Evolutionary conservation across 2,329 filamentous ascomycete genomes (phyloP), one percentile per base, ranked within the genome.

Genomic region (Aureobasidium sp.): DNA sequence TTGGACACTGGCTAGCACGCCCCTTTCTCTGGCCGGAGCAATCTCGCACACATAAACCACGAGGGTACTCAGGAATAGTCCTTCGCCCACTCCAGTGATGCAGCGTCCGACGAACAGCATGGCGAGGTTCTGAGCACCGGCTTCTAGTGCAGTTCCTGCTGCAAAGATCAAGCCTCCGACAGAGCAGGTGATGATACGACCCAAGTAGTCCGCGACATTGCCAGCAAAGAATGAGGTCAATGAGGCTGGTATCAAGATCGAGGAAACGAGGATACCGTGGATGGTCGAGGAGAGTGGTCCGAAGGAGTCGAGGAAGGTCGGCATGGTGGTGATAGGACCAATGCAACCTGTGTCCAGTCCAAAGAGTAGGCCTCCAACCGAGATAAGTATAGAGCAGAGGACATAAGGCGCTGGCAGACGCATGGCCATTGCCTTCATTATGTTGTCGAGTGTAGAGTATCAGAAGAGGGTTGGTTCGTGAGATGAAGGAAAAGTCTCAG

Each of bases 151-250:
- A 5, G 61, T 60, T n/a, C 62, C 62, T 9, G 33, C 9, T 33
- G 48, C 24, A 31, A 84, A 84, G 0, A 82, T 74, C 2, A 79
- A 67, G 1, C 76, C 68, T 0, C 81, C 80, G 5, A 82, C 76
- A 19, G 75, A 73, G 31, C 80, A 78, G 0, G 58, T 52, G 14
- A 27, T 53, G 29, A 53, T 29, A 8, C 62, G 62, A 37, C 62
- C 62, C 24, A 61, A 11, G 3, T 24, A 24, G 8, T 63, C 62
- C 2, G 62, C 57, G 2, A 57, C 39, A 27, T 47, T 58, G 0
- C 85, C 79, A 0, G 81, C 82, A 62, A 85, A 81, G 39, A 86
- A 73, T 0, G 83, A 83, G 1, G 83, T 80, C 12, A 85, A 68
- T 0, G 79, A 79, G 5, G 82, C 84, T 0, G 83, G 80, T 33